These are phyloP conservation scores for Cafeteria roenbergensis DNA, from an alignment of 108 stramenopile genomes.

Conservation along the genomic window DNA sequence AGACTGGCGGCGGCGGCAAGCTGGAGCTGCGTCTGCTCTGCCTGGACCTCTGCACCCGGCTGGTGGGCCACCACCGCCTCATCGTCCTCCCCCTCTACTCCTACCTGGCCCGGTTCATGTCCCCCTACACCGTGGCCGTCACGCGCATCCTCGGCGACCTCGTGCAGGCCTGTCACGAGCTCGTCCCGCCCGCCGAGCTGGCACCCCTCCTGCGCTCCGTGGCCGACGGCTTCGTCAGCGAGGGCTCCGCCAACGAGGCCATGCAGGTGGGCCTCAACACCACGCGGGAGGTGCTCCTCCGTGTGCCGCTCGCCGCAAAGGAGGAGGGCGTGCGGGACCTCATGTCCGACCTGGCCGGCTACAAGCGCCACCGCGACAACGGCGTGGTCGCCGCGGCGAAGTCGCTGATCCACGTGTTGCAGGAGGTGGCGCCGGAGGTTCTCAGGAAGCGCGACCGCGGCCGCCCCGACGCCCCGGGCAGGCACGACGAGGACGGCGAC, in stretches of 20 bases:
- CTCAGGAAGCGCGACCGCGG: constrained; percentile 81
- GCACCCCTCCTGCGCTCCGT: constrained; percentile 67
- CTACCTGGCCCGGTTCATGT: constrained; percentile 82
- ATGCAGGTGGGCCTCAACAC: constrained; percentile 95
- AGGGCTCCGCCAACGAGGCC: constrained; percentile 71
- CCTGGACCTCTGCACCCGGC: constrained; percentile 81
- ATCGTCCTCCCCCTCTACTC: constrained; percentile 74
- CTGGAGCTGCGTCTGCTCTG: constrained; percentile 79
- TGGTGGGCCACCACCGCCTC: constrained; percentile 81
- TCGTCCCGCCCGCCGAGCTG: constrained; percentile 85
- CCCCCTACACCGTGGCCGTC: constrained; percentile 75
- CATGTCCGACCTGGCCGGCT: constrained; percentile 81
- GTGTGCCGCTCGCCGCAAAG: constrained; percentile 69
- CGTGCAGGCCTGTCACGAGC: constrained; percentile 85
- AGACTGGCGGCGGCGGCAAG: too few species aligned
- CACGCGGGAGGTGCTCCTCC: constrained; percentile 62
- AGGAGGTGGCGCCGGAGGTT: constrained; percentile 70
- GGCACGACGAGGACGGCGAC: constrained; percentile 17
- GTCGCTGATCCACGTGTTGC: constrained; percentile 73
- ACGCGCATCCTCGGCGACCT: constrained; percentile 82
- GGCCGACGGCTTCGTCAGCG: constrained; percentile 78
- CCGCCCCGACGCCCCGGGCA: constrained; percentile 46
- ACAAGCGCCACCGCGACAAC: constrained; percentile 70
- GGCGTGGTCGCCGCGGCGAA: constrained; percentile 79
- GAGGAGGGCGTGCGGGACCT: constrained; percentile 79